Evolutionary conservation across 352 stramenopile species (phyloP).

Genomic region (Phytopythium vexans): DNA sequence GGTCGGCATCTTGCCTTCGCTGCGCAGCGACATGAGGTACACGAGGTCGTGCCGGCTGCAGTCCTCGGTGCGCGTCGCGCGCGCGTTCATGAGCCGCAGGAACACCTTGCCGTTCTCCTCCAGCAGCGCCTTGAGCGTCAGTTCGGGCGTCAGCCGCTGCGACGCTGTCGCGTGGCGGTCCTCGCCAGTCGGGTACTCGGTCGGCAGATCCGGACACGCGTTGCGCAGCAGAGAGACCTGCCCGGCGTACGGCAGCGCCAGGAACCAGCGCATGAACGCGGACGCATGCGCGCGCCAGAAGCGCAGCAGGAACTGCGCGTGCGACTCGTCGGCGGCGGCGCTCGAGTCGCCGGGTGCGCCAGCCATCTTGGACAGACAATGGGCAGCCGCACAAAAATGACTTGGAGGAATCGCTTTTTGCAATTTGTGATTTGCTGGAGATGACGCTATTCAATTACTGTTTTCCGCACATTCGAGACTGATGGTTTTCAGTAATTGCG

Average conservation of each 20-base stretch:
- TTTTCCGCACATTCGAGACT: no score
- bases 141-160: conserved; percentile 69
- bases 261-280: conserved; percentile 84
- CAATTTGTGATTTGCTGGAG: no score
- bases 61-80: conserved; percentile 60
- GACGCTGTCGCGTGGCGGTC: conserved; percentile 43
- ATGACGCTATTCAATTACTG: no score
- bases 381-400: no score
- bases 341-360: conserved; percentile 5
- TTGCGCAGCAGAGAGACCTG: conserved; percentile 78
- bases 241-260: conserved; percentile 67
- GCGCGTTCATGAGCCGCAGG: conserved; percentile 71
- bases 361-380: conserved; percentile 20
- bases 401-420: no score
- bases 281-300: conserved; percentile 77
- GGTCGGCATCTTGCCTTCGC: conserved; percentile 68
- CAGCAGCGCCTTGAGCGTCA: conserved; percentile 68
- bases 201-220: conserved; percentile 71
- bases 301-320: conserved; percentile 53
- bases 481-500: no score
- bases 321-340: conserved; percentile 22
- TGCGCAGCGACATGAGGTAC: conserved; percentile 61
- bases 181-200: conserved; percentile 48
- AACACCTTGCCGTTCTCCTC: conserved; percentile 81
- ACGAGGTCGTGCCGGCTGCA: conserved; percentile 74